Evolutionary conservation across 2,329 filamentous ascomycete genomes (phyloP).

Genomic region (Macrophomina pseudophaseolina): DNA sequence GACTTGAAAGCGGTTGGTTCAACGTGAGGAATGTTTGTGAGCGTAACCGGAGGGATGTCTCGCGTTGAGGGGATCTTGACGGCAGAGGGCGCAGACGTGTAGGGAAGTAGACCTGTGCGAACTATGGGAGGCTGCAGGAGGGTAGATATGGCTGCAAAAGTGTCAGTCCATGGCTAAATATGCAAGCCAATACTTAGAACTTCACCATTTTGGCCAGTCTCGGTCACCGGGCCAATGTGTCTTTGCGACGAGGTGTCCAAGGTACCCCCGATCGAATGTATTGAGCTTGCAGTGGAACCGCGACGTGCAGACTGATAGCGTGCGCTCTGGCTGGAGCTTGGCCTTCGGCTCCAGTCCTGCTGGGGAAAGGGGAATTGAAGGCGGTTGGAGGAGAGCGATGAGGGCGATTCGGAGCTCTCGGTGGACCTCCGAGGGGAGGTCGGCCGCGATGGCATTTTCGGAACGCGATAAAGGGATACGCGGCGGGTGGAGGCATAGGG

Average conservation of each 20-base stretch:
- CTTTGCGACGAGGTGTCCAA: conserved; percentile 70
- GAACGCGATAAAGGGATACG: conserved; percentile 21
- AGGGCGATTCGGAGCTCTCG: conserved; percentile 55
- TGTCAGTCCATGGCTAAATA: conserved; percentile 13
- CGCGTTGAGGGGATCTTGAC: conserved; percentile 83
- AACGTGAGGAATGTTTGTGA: conserved; percentile 85
- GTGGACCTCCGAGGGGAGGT: conserved; percentile 52
- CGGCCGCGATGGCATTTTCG: conserved; percentile 49
- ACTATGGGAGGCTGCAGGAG: conserved; percentile 90
- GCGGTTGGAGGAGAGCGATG: conserved; percentile 46
- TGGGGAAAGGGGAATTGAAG: conserved; percentile 62
- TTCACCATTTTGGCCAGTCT: conserved; percentile 83
- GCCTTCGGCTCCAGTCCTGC: conserved; percentile 58
- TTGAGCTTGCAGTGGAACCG: conserved; percentile 85
- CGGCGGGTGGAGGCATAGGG: conserved; percentile 31
- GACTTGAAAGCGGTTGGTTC: conserved; percentile 79
- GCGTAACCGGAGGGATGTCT: conserved; percentile 90
- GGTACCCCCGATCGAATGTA: conserved; percentile 83
- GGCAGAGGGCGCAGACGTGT: conserved; percentile 72
- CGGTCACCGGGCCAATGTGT: conserved; percentile 65
- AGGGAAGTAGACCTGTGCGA: conserved; percentile 82
- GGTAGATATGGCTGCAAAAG: conserved; percentile 77
- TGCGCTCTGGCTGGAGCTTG: conserved; percentile 47
- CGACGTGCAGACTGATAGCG: conserved; percentile 63
- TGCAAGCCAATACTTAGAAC: not conserved